Conservation (phyloP, 2,329 filamentous ascomycete species). For the Sarocladium brachiariae region DNA sequence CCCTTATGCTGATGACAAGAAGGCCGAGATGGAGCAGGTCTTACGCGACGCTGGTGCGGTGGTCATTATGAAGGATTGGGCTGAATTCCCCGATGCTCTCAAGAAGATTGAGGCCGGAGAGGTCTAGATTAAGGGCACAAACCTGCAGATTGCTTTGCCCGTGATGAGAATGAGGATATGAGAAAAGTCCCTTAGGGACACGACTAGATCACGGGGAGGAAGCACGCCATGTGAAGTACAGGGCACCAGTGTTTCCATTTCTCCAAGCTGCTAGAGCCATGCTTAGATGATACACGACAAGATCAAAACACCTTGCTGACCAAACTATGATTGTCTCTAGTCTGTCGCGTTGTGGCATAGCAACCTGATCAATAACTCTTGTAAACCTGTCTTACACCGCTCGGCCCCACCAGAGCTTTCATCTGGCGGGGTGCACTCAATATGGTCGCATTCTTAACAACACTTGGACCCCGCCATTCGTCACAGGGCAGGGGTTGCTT, state of each 20-base stretch:
- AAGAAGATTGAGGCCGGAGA: constrained; percentile 38
- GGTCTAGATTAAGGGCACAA: constrained; percentile 16
- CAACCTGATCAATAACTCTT: neutral
- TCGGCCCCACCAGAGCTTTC: constrained; percentile 1
- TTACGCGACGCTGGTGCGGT: constrained; percentile 56
- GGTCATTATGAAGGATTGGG: constrained; percentile 55
- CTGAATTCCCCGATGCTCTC: constrained; percentile 43
- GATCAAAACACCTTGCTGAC: neutral
- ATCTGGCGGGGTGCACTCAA: neutral
- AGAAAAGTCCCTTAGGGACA: neutral
- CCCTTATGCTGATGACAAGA: constrained; percentile 57
- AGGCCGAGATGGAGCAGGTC: constrained; percentile 57
- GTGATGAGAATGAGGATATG: too few relatives aligned
- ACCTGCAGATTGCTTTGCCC: constrained; percentile 1
- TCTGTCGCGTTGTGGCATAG: too few relatives aligned
- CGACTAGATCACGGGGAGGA: neutral
- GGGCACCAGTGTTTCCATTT: neutral
- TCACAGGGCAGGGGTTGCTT: constrained; percentile 5
- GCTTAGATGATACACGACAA: constrained; percentile 5
- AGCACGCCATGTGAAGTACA: neutral
- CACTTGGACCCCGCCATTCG: constrained; percentile 7
- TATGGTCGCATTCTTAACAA: neutral
- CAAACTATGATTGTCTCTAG: too few relatives aligned
- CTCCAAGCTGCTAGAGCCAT: neutral
- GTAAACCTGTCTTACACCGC: neutral